Base-by-base conservation (phyloP, 306 rosid genomes). In the Dalbergia cultrata region DNA sequence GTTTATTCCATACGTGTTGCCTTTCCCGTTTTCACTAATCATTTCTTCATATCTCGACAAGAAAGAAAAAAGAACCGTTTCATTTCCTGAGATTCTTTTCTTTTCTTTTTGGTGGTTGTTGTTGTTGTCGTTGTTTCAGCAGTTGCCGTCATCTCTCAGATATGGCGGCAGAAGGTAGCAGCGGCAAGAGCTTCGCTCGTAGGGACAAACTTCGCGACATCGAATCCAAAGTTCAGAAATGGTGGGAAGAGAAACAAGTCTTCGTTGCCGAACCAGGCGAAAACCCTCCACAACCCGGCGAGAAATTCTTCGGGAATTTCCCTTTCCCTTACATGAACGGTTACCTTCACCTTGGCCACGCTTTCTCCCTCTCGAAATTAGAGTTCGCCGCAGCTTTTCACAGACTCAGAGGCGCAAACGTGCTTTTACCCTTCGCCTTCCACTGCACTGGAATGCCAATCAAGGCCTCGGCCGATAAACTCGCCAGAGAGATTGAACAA, bases 361-460 rank as follows among this genome's bases (percentile, higher is more conserved):
- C 97, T 0, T 91, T 95, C 75, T 93, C 97, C 0, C 41, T 95
- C 65, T 91, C 99, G 9, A 93, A 93, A 70, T 72, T 95, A 13
- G 98, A 95, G 81, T 95, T 95, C 41, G 94, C 99, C 5, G 91
- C 97, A 1, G 99, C 97, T 4, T 95, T 76, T 74, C 99, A 95
- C 67, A 77, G 97, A 61, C 62, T 95, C 17, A 88, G 93, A 53
- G 99, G 99, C 13, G 95, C 98, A 43, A 93, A 93, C 50, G 99
- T 95, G 41, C 87, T 95, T 5, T 78, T 93, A 12, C 99, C 99
- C 9, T 95, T 95, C 16, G 97, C 86, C 21, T 95, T 95, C 71
- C 99, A 95, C 67, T 95, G 99, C 91, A 95, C 99, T 0, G 99
- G 99, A 67, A 91, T 95, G 99, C 99, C 99, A 0, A 93, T 95